Evolutionary conservation across 352 stramenopile genomes (phyloP), one percentile per base, ranked within the genome.

Genomic region (Globisporangium mamillatum): DNA sequence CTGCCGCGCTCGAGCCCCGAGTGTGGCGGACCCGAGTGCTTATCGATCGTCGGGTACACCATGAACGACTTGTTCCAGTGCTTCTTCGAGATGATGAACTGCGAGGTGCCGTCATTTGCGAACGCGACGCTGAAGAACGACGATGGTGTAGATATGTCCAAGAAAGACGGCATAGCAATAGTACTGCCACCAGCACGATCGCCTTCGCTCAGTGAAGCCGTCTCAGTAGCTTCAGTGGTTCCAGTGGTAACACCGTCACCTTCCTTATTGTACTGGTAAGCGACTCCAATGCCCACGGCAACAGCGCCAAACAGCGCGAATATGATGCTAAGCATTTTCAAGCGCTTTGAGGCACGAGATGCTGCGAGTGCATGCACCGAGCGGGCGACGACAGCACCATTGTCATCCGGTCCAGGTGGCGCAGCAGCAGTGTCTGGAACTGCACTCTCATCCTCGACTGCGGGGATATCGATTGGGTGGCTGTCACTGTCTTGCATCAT

Each of bases 31-130:
- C 80, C 76, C 32, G 81, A 79, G 48, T 79, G 77, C 62, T 82
- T 89, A 6, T 81, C 81, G 12, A 92, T 78, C 16, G 80, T 92
- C 36, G 85, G 80, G 48, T 88, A 89, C 50, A 93, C 83, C 34
- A 93, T 76, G 61, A 91, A 93, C 14, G 81, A 88, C 18, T 73
- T 66, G 63, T 89, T 89, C 80, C 79, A 90, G 52, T 80, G 64
- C 22, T 67, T 36, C 70, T 93, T 91, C 44, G 69, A 76, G 18
- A 93, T 65, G 10, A 82, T 72, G 62, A 92, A 92, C 7, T 81
- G 60, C 1, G 79, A 48, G 4, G 62, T 64, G 16, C 75, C 72
- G 18, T 75, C 65, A 5, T 55, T 59, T 24, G 69, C 67, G 32
- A 81, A 76, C 8, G 72, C 68, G n/a, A 86, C 66, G 54, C 78